These are phyloP conservation scores for Pistacia vera DNA, from an alignment of 345 rosid species.

Conservation along the genomic window DNA sequence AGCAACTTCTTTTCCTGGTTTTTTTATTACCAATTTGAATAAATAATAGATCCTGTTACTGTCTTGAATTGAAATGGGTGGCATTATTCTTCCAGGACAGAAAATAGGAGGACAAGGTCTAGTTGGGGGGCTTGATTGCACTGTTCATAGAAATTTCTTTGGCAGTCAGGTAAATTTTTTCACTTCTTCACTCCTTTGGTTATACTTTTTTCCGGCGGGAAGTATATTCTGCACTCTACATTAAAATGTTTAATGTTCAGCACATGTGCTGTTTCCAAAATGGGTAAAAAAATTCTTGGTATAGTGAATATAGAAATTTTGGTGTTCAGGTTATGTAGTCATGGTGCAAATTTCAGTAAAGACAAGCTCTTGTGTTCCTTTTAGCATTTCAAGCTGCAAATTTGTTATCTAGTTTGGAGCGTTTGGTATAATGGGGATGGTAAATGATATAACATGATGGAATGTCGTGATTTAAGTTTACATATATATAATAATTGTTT, in stretches of 20 bases:
- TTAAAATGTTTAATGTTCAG: not conserved
- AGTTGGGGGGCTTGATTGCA: slow-evolving; percentile 89
- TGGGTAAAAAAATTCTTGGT: not conserved
- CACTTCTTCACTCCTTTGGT: not conserved
- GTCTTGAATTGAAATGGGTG: not conserved
- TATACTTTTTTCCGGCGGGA: not conserved
- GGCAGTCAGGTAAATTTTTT: slow-evolving; percentile 80
- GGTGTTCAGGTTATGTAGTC: not conserved
- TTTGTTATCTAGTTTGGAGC: not conserved
- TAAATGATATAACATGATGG: not conserved
- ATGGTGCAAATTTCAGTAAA: not conserved
- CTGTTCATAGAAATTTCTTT: slow-evolving; percentile 83
- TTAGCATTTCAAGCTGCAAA: not conserved
- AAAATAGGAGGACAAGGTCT: slow-evolving; percentile 91
- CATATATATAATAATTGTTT: not conserved
- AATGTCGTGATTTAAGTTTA: not conserved
- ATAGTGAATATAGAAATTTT: not conserved
- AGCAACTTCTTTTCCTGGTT: not conserved
- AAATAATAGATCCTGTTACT: not conserved
- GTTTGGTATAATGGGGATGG: not conserved
- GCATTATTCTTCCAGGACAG: slow-evolving; percentile 62
- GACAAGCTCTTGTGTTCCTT: not conserved
- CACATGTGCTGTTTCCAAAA: not conserved
- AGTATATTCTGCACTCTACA: not conserved
- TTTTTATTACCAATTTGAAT: slow-evolving; percentile 1